Evolutionary conservation across 768 basidiomycete genomes (phyloP).

Genomic region (Mycena capillaripes): DNA sequence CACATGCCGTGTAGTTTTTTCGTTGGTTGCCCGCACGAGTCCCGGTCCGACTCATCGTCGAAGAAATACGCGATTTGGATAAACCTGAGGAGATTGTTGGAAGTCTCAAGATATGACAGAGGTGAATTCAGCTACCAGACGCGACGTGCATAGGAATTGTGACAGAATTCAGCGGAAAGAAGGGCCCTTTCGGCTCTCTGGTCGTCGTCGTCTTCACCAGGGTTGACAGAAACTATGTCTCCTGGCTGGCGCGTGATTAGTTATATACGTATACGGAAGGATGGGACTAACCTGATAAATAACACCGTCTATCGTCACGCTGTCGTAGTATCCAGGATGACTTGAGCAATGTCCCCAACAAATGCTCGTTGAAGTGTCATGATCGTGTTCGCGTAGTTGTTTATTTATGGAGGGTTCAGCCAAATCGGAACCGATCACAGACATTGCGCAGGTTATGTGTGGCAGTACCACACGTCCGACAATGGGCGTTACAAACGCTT

Average conservation of each 20-base stretch:
- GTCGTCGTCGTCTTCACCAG: constrained; percentile 3
- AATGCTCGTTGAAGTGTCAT: not conserved
- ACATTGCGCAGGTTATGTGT: not conserved
- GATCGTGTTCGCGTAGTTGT: not conserved
- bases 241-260: constrained; percentile 3
- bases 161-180: not conserved
- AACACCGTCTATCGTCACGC: constrained; percentile 3
- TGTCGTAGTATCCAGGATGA: not conserved
- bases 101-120: not conserved
- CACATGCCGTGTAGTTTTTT: constrained; percentile 25
- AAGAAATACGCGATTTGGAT: constrained; percentile 26
- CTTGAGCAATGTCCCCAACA: not conserved
- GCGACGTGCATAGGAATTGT: constrained; percentile 17
- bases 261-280: not conserved
- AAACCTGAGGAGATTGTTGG: constrained; percentile 6
- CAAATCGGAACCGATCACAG: not conserved
- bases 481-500: constrained; percentile 18
- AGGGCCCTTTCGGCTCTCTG: constrained; percentile 3
- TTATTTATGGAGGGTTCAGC: not conserved
- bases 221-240: constrained; percentile 23
- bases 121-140: constrained; percentile 17
- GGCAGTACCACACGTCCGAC: constrained; percentile 13
- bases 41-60: not conserved
- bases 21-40: not conserved
- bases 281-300: constrained; percentile 3